Percentiles rank a stretch among this genome's conserved stretches.
These are phyloP conservation scores for Zygoascus flipseniorum DNA, from an alignment of 805 yeast genomes.

Conservation along the genomic window DNA sequence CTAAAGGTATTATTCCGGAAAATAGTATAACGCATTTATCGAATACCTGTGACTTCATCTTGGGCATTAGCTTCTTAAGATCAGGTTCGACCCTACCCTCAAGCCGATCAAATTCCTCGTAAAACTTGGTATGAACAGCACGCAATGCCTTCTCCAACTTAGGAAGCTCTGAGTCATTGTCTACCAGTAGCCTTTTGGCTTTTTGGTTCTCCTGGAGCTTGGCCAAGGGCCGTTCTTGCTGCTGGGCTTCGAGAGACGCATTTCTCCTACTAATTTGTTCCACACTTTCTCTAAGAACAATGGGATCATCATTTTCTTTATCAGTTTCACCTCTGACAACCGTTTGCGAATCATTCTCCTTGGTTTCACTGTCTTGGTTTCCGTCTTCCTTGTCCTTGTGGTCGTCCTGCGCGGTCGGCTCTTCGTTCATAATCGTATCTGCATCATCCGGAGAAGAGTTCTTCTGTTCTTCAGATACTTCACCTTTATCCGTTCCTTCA, in stretches of 20 bases:
- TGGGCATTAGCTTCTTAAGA: constrained; percentile 40
- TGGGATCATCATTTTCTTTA: background rate
- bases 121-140: constrained; percentile 61
- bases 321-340: background rate
- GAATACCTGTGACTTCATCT: constrained; percentile 62
- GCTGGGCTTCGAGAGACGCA: constrained; percentile 69
- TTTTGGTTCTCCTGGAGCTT: constrained; percentile 62
- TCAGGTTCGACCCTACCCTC: constrained; percentile 19
- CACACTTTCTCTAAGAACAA: background rate
- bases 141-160: constrained; percentile 54
- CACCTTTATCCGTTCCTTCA: background rate
- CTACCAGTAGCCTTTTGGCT: constrained; percentile 43
- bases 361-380: background rate
- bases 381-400: no score
- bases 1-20: constrained; percentile 87
- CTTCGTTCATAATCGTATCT: background rate
- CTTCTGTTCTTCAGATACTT: background rate
- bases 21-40: constrained; percentile 63
- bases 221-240: constrained; percentile 76
- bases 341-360: background rate
- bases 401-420: background rate
- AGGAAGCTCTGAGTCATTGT: constrained; percentile 72
- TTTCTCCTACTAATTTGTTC: constrained; percentile 57
- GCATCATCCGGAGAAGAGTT: background rate
- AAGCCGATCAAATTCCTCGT: constrained; percentile 34